Conservation (phyloP, 176 grass and related monocot species). For the Eleusine indica region DNA sequence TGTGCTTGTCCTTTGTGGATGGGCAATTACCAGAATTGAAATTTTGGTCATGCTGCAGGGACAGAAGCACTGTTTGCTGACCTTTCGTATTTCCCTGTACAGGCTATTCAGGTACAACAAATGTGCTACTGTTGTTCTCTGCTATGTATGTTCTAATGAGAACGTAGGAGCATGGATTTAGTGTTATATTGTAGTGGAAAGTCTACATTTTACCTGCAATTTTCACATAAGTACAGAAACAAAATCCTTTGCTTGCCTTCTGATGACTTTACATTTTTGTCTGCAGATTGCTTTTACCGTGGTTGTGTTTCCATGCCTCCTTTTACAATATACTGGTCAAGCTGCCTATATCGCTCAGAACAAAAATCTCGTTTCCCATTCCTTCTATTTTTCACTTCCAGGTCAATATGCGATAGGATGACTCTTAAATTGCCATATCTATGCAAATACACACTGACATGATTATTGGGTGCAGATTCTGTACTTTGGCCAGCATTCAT, state of each 20-base stretch:
- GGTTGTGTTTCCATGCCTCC: constrained; percentile 84
- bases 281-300: constrained; percentile 77
- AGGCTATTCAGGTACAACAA: constrained; percentile 74
- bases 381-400: constrained; percentile 83
- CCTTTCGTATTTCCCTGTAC: constrained; percentile 76
- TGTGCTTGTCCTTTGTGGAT: neutral
- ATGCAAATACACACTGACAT: neutral
- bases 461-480: constrained; percentile 38
- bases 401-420: constrained; percentile 33
- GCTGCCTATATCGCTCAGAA: constrained; percentile 71
- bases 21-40: constrained; percentile 13
- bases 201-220: neutral
- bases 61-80: constrained; percentile 93
- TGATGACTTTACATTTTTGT: constrained; percentile 14
- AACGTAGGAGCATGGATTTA: neutral
- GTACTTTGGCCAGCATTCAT: constrained; percentile 81
- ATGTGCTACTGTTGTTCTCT: neutral
- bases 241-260: neutral
- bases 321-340: constrained; percentile 91
- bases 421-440: constrained; percentile 1
- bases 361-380: constrained; percentile 20
- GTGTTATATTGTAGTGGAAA: neutral
- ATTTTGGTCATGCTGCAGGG: constrained; percentile 53
- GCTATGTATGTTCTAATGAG: neutral
- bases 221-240: constrained; percentile 11